Conservation (phyloP, 441 rosid genomes). For the Cnidoscolus chayamansa region DNA sequence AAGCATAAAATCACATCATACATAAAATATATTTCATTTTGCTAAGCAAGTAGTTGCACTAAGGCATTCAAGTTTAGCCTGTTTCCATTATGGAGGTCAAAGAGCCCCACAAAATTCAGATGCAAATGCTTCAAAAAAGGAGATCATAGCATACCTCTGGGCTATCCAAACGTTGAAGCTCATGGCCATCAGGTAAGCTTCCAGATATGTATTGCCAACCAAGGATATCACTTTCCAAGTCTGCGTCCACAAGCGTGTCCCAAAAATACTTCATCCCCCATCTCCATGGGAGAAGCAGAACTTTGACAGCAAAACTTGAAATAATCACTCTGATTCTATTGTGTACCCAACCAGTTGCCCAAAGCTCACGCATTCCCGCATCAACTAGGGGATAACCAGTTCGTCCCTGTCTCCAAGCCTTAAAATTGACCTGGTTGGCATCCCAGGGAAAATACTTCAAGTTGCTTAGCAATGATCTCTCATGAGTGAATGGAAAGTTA, state of each 20-base stretch:
- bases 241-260: conserved; percentile 92
- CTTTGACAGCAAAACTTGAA: conserved; percentile 79
- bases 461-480: conserved; percentile 59
- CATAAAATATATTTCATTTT: neutral
- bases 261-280: conserved; percentile 98
- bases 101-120: neutral
- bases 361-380: conserved; percentile 96
- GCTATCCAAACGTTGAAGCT: conserved; percentile 77
- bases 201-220: conserved; percentile 97
- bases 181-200: conserved; percentile 88
- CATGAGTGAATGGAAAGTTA: conserved; percentile 86
- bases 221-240: conserved; percentile 77
- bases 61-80: neutral
- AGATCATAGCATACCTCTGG: conserved; percentile 53
- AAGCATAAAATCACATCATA: neutral
- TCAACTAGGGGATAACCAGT: conserved; percentile 95
- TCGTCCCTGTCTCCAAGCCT: conserved; percentile 90
- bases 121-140: conserved; percentile 11
- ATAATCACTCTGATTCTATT: conserved; percentile 83
- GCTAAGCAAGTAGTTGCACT: neutral
- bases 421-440: conserved; percentile 52
- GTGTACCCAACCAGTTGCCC: conserved; percentile 97
- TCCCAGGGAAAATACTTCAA: conserved; percentile 81
- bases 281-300: conserved; percentile 87
- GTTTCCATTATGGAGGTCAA: neutral